phyloP scores from a whole-genome alignment of 805 yeast species.

The Wickerhamiella galacta region DNA sequence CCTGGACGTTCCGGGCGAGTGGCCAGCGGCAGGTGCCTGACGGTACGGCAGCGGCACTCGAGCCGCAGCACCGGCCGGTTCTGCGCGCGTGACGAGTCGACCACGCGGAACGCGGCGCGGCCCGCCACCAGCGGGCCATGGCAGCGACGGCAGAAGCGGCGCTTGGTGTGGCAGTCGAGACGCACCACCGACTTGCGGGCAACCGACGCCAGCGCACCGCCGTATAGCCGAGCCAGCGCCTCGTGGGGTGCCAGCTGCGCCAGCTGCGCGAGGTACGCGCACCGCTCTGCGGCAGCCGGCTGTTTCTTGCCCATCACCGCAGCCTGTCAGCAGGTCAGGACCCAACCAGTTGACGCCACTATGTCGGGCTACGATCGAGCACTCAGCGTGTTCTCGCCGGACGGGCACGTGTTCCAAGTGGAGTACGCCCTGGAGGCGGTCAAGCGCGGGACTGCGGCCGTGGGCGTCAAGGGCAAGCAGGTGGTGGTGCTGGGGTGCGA shows the following conservation, averaged over 20 bases:
- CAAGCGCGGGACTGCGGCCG: conserved; percentile 95
- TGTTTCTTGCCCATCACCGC: too few relatives aligned
- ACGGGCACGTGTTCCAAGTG: conserved; percentile 97
- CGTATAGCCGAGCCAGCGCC: conserved; percentile 38
- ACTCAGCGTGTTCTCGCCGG: conserved; percentile 94
- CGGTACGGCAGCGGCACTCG: conserved; percentile 11
- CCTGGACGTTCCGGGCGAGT: too few relatives aligned
- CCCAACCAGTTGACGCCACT: neutral
- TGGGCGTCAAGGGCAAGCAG: conserved; percentile 82
- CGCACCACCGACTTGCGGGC: conserved; percentile 53
- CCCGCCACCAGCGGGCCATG: conserved; percentile 35
- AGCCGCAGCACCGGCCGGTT: conserved; percentile 9
- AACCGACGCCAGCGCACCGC: conserved; percentile 39
- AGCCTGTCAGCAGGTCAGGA: too few relatives aligned
- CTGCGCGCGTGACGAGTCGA: conserved; percentile 26
- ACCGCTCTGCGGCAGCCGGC: conserved; percentile 15
- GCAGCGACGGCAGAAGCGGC: conserved; percentile 57
- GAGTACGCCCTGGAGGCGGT: conserved; percentile 97
- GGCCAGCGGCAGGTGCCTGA: conserved; percentile 9
- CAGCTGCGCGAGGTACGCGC: conserved; percentile 20
- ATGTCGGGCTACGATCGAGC: conserved; percentile 99
- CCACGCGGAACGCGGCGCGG: conserved; percentile 26
- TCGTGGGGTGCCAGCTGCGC: conserved; percentile 14
- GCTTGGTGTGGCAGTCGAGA: conserved; percentile 36
- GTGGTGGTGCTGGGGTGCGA: conserved; percentile 93